Conservation (phyloP, 352 stramenopile genomes). For the Phytophthora cajani region DNA sequence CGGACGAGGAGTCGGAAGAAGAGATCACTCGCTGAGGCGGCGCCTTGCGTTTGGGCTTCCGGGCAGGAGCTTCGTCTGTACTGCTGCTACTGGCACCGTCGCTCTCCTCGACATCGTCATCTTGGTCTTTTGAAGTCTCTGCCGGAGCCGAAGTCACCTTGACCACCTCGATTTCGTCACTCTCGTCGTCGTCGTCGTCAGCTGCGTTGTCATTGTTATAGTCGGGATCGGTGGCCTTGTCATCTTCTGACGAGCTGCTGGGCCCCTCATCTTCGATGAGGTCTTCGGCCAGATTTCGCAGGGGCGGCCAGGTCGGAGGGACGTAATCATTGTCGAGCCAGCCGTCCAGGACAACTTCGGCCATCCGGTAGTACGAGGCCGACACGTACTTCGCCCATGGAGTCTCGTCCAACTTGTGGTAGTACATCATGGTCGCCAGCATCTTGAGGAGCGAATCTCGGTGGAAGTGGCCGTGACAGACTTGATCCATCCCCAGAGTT, state of each 20-base stretch:
- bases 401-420: background rate
- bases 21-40: too few relatives aligned
- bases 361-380: background rate
- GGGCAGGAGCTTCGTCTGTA: too few relatives aligned
- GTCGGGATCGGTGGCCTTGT: background rate
- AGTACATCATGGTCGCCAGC: background rate
- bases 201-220: background rate
- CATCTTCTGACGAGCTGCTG: background rate
- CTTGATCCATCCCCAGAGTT: background rate
- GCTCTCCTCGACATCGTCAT: too few relatives aligned
- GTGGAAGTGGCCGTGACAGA: background rate
- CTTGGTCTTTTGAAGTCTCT: too few relatives aligned
- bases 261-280: background rate
- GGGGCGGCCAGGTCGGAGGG: background rate
- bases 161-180: background rate
- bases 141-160: too few relatives aligned
- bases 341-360: background rate
- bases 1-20: too few relatives aligned
- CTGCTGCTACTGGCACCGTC: too few relatives aligned
- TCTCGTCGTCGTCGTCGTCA: background rate
- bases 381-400: background rate
- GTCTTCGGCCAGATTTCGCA: background rate
- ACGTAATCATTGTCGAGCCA: background rate
- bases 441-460: background rate
- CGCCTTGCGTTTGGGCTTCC: too few relatives aligned